phyloP scores from a whole-genome alignment of 371 early-diverging fungal species.

The Mortierella sp. region DNA sequence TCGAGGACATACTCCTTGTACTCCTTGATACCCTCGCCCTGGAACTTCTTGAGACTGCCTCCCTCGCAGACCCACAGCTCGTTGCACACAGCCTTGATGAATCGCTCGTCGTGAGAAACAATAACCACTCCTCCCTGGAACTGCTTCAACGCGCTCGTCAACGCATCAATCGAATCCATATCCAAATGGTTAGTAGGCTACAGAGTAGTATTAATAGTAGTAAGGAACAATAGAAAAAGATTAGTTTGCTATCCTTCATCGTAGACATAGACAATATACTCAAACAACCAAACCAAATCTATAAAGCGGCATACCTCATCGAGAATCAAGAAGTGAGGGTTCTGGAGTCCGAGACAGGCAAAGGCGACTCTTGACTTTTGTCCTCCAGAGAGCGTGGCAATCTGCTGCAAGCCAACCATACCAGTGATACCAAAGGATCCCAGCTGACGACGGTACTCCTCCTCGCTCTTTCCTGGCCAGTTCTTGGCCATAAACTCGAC shows the following conservation, averaged over 20 bases:
- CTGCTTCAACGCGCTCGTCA: slow-evolving; percentile 93
- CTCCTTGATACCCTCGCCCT: slow-evolving; percentile 83
- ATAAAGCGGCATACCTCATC: slow-evolving; percentile 81
- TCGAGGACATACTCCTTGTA: slow-evolving; percentile 82
- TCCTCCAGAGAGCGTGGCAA: slow-evolving; percentile 97
- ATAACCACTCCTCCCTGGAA: slow-evolving; percentile 98
- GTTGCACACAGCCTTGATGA: slow-evolving; percentile 94
- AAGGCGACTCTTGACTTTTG: slow-evolving; percentile 98
- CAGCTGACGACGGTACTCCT: slow-evolving; percentile 95
- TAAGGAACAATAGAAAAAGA: not conserved
- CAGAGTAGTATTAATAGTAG: not conserved
- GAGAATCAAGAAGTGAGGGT: slow-evolving; percentile 96
- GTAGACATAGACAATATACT: not conserved
- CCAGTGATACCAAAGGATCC: slow-evolving; percentile 97
- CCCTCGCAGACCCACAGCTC: slow-evolving; percentile 98
- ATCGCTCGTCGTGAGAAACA: slow-evolving; percentile 98
- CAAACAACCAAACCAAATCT: not conserved
- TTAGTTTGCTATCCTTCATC: not conserved
- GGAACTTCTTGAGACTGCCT: slow-evolving; percentile 79
- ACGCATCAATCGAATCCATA: slow-evolving; percentile 96
- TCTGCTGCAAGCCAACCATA: slow-evolving; percentile 93
- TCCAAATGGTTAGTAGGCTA: slow-evolving; percentile 93
- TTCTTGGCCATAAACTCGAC: slow-evolving; percentile 90
- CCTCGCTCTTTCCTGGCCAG: slow-evolving; percentile 94
- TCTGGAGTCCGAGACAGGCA: slow-evolving; percentile 91